Percentiles rank a stretch among this genome's conserved stretches.
These are phyloP conservation scores for Eustoma russellianum DNA, from an alignment of 257 asterid genomes.

Conservation along the genomic window DNA sequence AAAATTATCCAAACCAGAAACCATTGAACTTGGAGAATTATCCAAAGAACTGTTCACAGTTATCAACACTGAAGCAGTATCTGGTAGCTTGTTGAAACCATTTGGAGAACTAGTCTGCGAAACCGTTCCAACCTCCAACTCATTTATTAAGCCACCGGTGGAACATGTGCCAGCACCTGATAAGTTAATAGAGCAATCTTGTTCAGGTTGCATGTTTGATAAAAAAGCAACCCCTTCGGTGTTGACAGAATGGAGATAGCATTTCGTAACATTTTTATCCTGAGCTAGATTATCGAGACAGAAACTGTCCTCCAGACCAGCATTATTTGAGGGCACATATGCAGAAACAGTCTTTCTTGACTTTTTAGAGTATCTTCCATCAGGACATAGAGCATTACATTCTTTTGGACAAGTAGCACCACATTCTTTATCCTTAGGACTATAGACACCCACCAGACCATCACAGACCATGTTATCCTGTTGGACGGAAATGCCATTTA, in stretches of 20 bases:
- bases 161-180: conserved; percentile 15
- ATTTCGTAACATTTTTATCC: conserved; percentile 4
- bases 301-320: conserved; percentile 17
- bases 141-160: conserved; percentile 17
- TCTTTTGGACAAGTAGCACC: conserved; percentile 23
- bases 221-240: conserved; percentile 10
- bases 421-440: conserved; percentile 13
- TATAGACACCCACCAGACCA: conserved; percentile 12
- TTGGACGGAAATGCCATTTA: conserved; percentile 14
- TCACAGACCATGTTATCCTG: conserved; percentile 16
- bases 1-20: conserved; percentile 2
- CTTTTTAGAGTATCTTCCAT: conserved; percentile 16
- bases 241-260: conserved; percentile 1
- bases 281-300: conserved; percentile 9
- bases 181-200: conserved; percentile 20
- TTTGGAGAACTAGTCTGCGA: conserved; percentile 15
- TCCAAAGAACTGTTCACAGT: conserved; percentile 11
- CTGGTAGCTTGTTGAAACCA: conserved; percentile 12
- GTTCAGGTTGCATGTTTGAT: conserved; percentile 19
- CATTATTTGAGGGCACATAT: conserved; percentile 20
- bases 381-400: conserved; percentile 23
- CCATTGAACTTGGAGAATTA: conserved; percentile 17
- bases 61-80: conserved; percentile 13
- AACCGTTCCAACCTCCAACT: conserved; percentile 14
- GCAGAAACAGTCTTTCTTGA: conserved; percentile 16